Evolutionary conservation across 164 flowering plant species (phyloP).

Genomic region (Brasenia schreberi): DNA sequence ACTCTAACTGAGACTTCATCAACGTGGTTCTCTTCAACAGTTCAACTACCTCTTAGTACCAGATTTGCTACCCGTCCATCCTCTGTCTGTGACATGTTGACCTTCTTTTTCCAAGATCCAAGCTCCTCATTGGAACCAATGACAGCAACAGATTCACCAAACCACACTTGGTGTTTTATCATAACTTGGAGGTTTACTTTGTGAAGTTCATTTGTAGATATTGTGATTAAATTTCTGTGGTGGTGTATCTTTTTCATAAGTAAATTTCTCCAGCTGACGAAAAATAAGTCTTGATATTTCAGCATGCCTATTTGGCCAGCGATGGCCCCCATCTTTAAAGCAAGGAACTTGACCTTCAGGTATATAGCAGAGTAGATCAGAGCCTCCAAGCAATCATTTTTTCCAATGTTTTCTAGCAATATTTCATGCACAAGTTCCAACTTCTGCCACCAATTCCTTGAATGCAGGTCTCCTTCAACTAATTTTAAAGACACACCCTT

Average conservation of each 20-base stretch:
- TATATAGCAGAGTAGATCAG: conserved; percentile 74
- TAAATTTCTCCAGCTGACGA: too few relatives aligned
- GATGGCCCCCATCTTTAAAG: conserved; percentile 96
- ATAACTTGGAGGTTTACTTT: conserved; percentile 3
- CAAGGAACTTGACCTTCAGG: conserved; percentile 92
- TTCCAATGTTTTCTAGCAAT: conserved; percentile 32
- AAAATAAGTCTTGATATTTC: conserved; percentile 61
- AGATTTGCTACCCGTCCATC: conserved; percentile 66
- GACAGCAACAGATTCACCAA: conserved; percentile 59
- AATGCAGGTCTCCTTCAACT: conserved; percentile 67
- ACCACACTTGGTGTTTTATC: conserved; percentile 67
- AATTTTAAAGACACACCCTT: conserved; percentile 17
- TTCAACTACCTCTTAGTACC: conserved; percentile 24
- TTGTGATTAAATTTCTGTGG: too few relatives aligned
- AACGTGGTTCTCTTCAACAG: too few relatives aligned
- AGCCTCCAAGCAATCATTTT: conserved; percentile 56
- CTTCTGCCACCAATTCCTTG: conserved; percentile 92
- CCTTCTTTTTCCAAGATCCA: conserved; percentile 77
- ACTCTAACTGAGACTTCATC: too few relatives aligned
- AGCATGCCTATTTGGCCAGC: conserved; percentile 92
- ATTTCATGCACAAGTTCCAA: conserved; percentile 82
- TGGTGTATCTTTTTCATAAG: too few relatives aligned
- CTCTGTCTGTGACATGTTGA: conserved; percentile 58
- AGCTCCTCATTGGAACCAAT: conserved; percentile 64
- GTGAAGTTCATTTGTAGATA: too few relatives aligned